Conservation (phyloP, 257 asterid genomes). For the Capsicum rhomboideum region DNA sequence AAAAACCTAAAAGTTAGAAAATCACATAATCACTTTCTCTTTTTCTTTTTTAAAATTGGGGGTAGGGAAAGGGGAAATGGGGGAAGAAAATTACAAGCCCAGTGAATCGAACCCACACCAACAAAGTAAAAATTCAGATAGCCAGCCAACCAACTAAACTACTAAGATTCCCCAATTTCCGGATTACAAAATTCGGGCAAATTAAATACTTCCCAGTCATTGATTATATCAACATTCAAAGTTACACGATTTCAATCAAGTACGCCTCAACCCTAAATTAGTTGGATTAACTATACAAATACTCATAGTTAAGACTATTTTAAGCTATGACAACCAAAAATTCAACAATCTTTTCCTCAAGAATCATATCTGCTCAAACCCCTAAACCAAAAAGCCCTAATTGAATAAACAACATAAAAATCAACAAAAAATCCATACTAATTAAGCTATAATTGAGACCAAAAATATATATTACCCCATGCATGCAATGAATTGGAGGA, state of each 20-base stretch:
- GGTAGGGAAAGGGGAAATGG: no score
- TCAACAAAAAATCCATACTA: neutral
- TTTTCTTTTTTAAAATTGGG: no score
- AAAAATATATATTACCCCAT: slow-evolving; percentile 60
- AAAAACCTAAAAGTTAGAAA: neutral
- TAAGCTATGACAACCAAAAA: neutral
- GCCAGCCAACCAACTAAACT: no score
- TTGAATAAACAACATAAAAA: neutral
- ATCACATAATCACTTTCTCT: neutral
- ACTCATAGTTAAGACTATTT: neutral
- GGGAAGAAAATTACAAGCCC: no score
- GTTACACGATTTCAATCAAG: neutral
- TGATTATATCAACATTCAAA: neutral
- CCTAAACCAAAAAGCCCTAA: neutral
- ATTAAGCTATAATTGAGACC: neutral
- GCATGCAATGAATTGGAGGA: slow-evolving; percentile 41
- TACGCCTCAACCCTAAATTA: neutral
- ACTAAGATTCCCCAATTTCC: neutral
- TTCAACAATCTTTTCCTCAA: neutral
- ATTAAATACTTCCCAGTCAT: neutral
- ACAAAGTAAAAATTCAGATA: no score
- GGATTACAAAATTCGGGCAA: neutral
- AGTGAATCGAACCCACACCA: no score
- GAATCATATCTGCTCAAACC: neutral
- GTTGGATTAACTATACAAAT: neutral